Conservation (phyloP, 2,329 filamentous ascomycete species). For the Pseudogymnoascus sp. region DNA sequence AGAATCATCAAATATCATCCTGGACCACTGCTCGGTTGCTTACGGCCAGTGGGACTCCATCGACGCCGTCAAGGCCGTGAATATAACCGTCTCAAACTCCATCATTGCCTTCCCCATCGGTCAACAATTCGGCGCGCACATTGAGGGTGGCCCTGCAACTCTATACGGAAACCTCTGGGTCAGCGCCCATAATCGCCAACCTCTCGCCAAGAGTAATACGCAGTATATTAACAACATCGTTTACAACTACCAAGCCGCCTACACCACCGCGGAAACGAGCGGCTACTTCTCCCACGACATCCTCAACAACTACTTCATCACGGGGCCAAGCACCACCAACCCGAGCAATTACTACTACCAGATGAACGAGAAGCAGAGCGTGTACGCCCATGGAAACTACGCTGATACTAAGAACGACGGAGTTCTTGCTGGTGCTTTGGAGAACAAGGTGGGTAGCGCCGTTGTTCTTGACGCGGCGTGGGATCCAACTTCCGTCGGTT, state of each 20-base stretch:
- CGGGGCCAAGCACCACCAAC: slow-evolving; percentile 42
- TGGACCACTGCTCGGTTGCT: slow-evolving; percentile 46
- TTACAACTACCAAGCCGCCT: slow-evolving; percentile 50
- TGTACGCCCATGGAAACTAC: slow-evolving; percentile 46
- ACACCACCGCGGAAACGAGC: slow-evolving; percentile 45
- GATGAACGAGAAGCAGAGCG: slow-evolving; percentile 48
- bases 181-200: slow-evolving; percentile 50
- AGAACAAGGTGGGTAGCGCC: slow-evolving; percentile 15
- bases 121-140: slow-evolving; percentile 47
- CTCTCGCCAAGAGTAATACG: slow-evolving; percentile 50
- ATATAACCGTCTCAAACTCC: slow-evolving; percentile 45
- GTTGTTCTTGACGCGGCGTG: slow-evolving; percentile 20
- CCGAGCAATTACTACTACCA: slow-evolving; percentile 48
- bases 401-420: slow-evolving; percentile 45
- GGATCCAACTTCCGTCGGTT: slow-evolving; percentile 17
- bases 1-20: slow-evolving; percentile 46
- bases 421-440: slow-evolving; percentile 35
- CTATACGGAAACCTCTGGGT: slow-evolving; percentile 50
- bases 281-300: slow-evolving; percentile 44
- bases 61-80: slow-evolving; percentile 36
- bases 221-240: slow-evolving; percentile 46
- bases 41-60: slow-evolving; percentile 52
- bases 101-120: slow-evolving; percentile 37
- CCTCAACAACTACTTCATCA: slow-evolving; percentile 51
- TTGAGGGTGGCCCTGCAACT: slow-evolving; percentile 44